Evolutionary conservation across 2,329 filamentous ascomycete genomes (phyloP), one percentile per base, ranked within the genome.

Genomic region (Botrytis porri): DNA sequence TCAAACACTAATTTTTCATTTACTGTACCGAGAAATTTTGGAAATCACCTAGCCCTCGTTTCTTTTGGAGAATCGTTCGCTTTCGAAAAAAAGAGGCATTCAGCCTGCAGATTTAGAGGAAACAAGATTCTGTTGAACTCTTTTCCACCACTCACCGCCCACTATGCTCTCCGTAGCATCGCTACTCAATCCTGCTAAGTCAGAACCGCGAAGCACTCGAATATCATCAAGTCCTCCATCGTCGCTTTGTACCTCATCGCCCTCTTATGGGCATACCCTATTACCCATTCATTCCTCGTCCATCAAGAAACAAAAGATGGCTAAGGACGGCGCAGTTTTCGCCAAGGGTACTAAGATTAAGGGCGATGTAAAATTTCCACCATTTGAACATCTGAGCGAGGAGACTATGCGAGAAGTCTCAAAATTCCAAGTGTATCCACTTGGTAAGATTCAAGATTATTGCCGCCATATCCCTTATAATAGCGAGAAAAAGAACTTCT

Each of bases 401-500:
- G 80, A 84, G 35, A 84, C 92, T 25, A 82, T 86, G 16, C 82
- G 83, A 22, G 85, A 90, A 75, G 88, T 96, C 74, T 83, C 84
- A 57, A 84, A 84, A 57, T 95, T 92, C 79, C 84, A 88, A 25
- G 85, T 98, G 70, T 87, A 86, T 71, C 92, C 93, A 0, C 84
- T 90, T 76, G 88, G 88, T 2, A 84, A 85, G 75, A 93, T 92
- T 75, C 83, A 84, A 64, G 84, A 87, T 43, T 91, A 86, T 74
- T 88, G 88, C 76, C 86, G 90, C 69, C 94, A 95, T 79, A 97
- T 98, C 74, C 95, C 95, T 0, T 98, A 98, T 83, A 95, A 94
- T 80, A 97, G 95, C 81, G 93, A 94, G 77, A 98, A 98, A 85
- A 97, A 97, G 82, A 88, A 91, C 74, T 97, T 98, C 79, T 88